phyloP scores from a whole-genome alignment of 805 yeast genomes.

The Cyberlindnera suaveolens region DNA sequence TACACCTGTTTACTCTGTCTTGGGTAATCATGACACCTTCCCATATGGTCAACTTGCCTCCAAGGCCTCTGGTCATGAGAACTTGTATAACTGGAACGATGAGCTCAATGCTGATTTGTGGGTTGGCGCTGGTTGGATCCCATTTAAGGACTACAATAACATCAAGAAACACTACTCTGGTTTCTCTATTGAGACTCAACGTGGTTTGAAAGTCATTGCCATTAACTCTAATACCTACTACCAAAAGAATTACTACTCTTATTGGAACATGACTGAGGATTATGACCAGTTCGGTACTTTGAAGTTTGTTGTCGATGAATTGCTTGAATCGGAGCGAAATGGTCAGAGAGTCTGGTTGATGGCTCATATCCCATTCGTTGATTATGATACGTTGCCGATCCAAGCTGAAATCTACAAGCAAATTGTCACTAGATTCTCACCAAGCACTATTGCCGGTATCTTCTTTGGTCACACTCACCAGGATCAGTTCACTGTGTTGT shows the following conservation, averaged over 20 bases:
- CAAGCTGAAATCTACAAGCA: constrained; percentile 50
- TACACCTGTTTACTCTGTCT: constrained; percentile 52
- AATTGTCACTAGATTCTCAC: constrained; percentile 61
- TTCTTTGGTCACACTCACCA: constrained; percentile 70
- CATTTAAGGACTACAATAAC: constrained; percentile 10
- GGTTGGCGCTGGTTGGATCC: constrained; percentile 40
- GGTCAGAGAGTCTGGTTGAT: constrained; percentile 69
- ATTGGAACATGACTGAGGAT: constrained; percentile 39
- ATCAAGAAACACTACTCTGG: constrained; percentile 50
- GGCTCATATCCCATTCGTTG: constrained; percentile 58
- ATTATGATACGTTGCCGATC: constrained; percentile 54
- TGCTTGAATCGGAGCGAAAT: constrained; percentile 48
- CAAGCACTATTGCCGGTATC: constrained; percentile 59
- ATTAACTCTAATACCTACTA: constrained; percentile 67
- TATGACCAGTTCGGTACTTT: constrained; percentile 61
- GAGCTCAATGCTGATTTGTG: constrained; percentile 44
- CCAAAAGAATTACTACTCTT: constrained; percentile 53
- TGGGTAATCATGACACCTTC: constrained; percentile 70
- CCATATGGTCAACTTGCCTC: constrained; percentile 68
- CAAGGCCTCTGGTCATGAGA: constrained; percentile 34
- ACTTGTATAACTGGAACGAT: constrained; percentile 40
- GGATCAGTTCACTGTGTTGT: constrained; percentile 60
- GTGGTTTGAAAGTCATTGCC: constrained; percentile 55
- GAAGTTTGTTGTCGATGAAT: constrained; percentile 54
- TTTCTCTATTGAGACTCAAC: constrained; percentile 46